Conservation (phyloP, 2,329 filamentous ascomycete genomes). For the Trichoderma brevicompactum region DNA sequence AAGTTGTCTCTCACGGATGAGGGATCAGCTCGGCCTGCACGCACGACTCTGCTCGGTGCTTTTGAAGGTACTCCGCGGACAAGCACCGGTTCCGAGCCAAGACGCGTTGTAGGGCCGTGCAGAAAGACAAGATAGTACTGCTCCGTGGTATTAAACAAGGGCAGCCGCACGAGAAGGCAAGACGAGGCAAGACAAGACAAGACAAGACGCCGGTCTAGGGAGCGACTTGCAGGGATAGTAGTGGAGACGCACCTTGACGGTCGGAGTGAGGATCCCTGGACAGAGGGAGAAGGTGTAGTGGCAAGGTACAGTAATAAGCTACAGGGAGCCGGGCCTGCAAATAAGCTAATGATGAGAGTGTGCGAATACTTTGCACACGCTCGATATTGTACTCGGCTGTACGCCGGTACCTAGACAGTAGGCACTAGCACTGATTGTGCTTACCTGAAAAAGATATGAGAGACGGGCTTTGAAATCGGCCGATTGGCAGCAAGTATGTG, state of each 20-base stretch:
- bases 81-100: conserved; percentile 8
- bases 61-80: conserved; percentile 4
- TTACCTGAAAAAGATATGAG: neutral
- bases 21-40: neutral
- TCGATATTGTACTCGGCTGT: conserved; percentile 5
- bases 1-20: neutral
- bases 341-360: conserved; percentile 18
- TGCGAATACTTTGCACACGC: neutral
- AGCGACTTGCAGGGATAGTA: conserved; percentile 13
- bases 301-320: conserved; percentile 23
- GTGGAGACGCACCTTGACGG: conserved; percentile 27
- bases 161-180: conserved; percentile 18
- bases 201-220: conserved; percentile 24
- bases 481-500: neutral
- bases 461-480: conserved; percentile 18
- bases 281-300: conserved; percentile 21
- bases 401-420: conserved; percentile 2
- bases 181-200: conserved; percentile 23
- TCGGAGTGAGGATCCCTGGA: conserved; percentile 24
- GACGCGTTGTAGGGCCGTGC: conserved; percentile 2
- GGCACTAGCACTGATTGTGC: neutral
- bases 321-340: conserved; percentile 12
- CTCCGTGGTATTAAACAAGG: conserved; percentile 9
- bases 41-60: neutral
- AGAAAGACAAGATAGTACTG: conserved; percentile 10